Conservation (phyloP, 306 rosid species). For the Prunus mira region DNA sequence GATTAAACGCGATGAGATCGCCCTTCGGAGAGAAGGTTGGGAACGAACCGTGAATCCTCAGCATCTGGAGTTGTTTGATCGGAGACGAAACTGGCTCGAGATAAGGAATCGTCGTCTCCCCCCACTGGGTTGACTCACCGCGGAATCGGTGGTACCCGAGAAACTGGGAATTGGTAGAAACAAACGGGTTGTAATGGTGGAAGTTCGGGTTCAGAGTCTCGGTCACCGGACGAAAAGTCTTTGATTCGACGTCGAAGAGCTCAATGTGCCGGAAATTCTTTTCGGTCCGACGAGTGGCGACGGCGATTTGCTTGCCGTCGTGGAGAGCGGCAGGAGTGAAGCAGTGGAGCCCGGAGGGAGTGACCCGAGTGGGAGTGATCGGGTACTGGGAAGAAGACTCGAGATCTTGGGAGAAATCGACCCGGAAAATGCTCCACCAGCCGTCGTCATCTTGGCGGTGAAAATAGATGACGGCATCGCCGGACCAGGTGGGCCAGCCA, state of each 20-base stretch:
- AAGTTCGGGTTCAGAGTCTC: slow-evolving; percentile 42
- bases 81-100: slow-evolving; percentile 53
- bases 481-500: slow-evolving; percentile 93
- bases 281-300: slow-evolving; percentile 64
- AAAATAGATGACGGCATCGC: slow-evolving; percentile 56
- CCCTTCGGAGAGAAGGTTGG: slow-evolving; percentile 61
- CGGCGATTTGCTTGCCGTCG: slow-evolving; percentile 49
- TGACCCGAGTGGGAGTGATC: slow-evolving; percentile 40
- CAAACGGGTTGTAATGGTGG: slow-evolving; percentile 86
- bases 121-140: slow-evolving; percentile 50
- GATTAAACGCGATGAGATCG: slow-evolving; percentile 56
- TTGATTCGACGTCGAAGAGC: slow-evolving; percentile 40
- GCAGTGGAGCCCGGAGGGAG: slow-evolving; percentile 75
- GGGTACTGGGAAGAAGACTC: slow-evolving; percentile 1
- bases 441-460: slow-evolving; percentile 66
- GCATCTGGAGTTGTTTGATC: slow-evolving; percentile 31
- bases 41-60: slow-evolving; percentile 60
- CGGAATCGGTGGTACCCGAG: slow-evolving; percentile 85
- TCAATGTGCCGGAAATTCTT: slow-evolving; percentile 61
- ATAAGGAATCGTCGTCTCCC: slow-evolving; percentile 53
- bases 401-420: slow-evolving; percentile 27
- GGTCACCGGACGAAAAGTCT: slow-evolving; percentile 47
- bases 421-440: slow-evolving; percentile 82
- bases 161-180: slow-evolving; percentile 45
- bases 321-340: slow-evolving; percentile 78